Conservation (phyloP, 2,329 filamentous ascomycete genomes). For the Colletotrichum coccodes region DNA sequence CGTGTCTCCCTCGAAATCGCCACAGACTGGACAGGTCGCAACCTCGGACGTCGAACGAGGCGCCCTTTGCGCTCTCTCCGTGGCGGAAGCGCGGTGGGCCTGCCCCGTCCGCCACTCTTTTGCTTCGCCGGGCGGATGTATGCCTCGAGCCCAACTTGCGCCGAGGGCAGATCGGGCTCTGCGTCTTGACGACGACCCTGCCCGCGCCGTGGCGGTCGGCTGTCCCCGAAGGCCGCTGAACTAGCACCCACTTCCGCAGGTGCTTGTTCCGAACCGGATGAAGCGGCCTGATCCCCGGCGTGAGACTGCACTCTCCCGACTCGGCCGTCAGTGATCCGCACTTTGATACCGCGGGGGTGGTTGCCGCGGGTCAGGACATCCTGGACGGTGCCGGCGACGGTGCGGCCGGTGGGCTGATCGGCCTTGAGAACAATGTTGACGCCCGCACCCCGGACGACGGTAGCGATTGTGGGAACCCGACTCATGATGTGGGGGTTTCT, state of each 20-base stretch:
- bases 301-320: constrained; percentile 80
- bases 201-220: background rate
- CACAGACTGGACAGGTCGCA: constrained; percentile 72
- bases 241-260: background rate
- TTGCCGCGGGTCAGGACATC: constrained; percentile 78
- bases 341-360: constrained; percentile 83
- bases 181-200: constrained; percentile 34
- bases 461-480: constrained; percentile 55
- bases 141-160: constrained; percentile 54
- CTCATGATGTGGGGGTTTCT: constrained; percentile 25
- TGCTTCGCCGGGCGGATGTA: constrained; percentile 52
- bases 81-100: background rate
- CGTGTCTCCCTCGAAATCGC: constrained; percentile 74
- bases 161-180: background rate
- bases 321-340: constrained; percentile 75
- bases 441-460: constrained; percentile 68
- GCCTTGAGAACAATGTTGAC: constrained; percentile 82
- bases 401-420: constrained; percentile 79
- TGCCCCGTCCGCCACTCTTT: background rate
- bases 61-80: background rate
- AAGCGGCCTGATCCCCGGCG: constrained; percentile 38
- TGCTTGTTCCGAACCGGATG: constrained; percentile 16
- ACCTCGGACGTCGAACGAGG: constrained; percentile 15
- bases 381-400: constrained; percentile 73
- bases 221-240: background rate